Evolutionary conservation across 2,329 filamentous ascomycete genomes (phyloP).

Genomic region (Colletotrichum sp.): DNA sequence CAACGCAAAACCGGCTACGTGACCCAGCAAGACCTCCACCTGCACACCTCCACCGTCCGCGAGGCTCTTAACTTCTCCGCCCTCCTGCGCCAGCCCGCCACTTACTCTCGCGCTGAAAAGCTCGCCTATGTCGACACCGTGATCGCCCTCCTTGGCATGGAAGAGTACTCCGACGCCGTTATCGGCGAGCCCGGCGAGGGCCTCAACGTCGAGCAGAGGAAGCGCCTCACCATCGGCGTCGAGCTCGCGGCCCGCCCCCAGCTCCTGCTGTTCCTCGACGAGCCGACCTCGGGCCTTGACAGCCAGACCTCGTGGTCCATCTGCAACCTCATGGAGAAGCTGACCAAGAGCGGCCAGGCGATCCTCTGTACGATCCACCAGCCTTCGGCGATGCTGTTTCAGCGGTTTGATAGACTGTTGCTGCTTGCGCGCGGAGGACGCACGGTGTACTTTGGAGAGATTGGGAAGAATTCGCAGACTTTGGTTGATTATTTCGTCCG

Average conservation of each 20-base stretch:
- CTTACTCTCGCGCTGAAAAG: constrained; percentile 44
- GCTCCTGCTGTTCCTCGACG: constrained; percentile 76
- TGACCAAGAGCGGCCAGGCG: constrained; percentile 56
- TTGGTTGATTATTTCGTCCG: constrained; percentile 58
- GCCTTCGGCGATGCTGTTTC: constrained; percentile 22
- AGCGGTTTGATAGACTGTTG: constrained; percentile 22
- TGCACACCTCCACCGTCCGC: constrained; percentile 70
- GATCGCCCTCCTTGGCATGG: constrained; percentile 39
- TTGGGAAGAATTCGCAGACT: constrained; percentile 52
- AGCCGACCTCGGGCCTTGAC: constrained; percentile 79
- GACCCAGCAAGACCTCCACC: constrained; percentile 75
- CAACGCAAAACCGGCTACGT: constrained; percentile 76
- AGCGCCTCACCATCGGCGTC: constrained; percentile 75
- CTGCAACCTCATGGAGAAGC: constrained; percentile 71
- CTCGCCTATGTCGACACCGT: constrained; percentile 32
- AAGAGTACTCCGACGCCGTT: constrained; percentile 74
- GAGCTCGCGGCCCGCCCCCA: constrained; percentile 78
- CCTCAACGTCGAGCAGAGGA: constrained; percentile 47
- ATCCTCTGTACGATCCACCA: constrained; percentile 33
- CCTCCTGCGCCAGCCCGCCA: constrained; percentile 68
- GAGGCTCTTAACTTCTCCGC: constrained; percentile 73
- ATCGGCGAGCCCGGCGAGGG: constrained; percentile 70
- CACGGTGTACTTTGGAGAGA: constrained; percentile 59
- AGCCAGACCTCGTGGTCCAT: constrained; percentile 80
- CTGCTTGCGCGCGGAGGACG: constrained; percentile 28